These are phyloP conservation scores for Ustilago sp. DNA, from an alignment of 1,284 basidiomycete genomes.

Conservation along the genomic window DNA sequence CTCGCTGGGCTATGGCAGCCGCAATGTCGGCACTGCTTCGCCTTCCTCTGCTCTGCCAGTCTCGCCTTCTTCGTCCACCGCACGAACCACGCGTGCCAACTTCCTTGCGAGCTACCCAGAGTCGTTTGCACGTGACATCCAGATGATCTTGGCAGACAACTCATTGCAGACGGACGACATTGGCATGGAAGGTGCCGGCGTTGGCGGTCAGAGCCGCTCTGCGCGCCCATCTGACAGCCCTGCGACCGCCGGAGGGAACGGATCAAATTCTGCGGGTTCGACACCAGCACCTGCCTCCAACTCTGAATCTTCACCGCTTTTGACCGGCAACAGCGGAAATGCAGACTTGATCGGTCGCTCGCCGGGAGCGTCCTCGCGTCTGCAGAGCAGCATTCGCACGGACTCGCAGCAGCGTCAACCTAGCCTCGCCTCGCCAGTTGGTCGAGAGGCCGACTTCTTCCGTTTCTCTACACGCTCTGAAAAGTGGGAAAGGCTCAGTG, in stretches of 20 bases:
- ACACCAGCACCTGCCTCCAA: slow-evolving; percentile 29
- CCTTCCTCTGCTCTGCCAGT: slow-evolving; percentile 21
- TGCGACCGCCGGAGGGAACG: not conserved
- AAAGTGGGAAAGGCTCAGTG: slow-evolving; percentile 66
- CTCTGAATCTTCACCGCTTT: slow-evolving; percentile 37
- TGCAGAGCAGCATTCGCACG: slow-evolving; percentile 19
- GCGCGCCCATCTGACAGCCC: not conserved
- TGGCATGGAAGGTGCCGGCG: slow-evolving; percentile 34
- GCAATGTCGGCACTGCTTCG: slow-evolving; percentile 10
- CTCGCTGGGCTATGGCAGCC: slow-evolving; percentile 22
- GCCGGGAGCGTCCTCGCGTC: slow-evolving; percentile 25
- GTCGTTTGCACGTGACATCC: slow-evolving; percentile 45
- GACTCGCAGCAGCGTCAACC: slow-evolving; percentile 35
- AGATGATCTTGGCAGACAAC: slow-evolving; percentile 34
- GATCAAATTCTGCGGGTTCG: slow-evolving; percentile 11
- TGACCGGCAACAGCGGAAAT: slow-evolving; percentile 10
- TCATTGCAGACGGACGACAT: slow-evolving; percentile 29
- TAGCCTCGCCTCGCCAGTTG: slow-evolving; percentile 27
- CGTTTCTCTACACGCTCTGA: slow-evolving; percentile 67
- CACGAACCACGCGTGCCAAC: slow-evolving; percentile 35
- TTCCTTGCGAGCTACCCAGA: slow-evolving; percentile 42
- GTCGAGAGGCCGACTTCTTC: slow-evolving; percentile 67
- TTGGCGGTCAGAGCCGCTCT: slow-evolving; percentile 8
- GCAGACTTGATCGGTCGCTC: slow-evolving; percentile 27
- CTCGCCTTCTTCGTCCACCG: slow-evolving; percentile 43